Percentiles rank a stretch among this genome's conserved stretches.
Evolutionary conservation across 768 basidiomycete genomes (phyloP).

Genomic region (Austroboletus eburneus): DNA sequence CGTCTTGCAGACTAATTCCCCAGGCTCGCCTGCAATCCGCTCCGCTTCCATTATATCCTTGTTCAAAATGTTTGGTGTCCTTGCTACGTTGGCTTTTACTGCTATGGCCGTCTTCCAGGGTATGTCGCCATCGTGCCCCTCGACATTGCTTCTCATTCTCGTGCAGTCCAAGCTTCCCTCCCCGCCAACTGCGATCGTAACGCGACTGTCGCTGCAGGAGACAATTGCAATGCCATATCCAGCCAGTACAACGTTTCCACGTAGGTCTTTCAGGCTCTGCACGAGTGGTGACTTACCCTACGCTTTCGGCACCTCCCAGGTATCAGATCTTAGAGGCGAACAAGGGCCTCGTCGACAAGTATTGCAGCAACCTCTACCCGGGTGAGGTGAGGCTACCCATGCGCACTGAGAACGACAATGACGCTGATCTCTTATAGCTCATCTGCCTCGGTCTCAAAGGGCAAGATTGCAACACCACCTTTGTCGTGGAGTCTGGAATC

Average conservation of each 20-base stretch:
- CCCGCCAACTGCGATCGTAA: constrained; percentile 52
- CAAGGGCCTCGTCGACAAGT: constrained; percentile 41
- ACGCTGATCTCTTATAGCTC: too few relatives aligned
- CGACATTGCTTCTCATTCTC: not conserved
- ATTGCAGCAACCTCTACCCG: constrained; percentile 52
- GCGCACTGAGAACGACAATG: too few relatives aligned
- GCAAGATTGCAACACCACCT: too few relatives aligned
- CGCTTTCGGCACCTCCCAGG: constrained; percentile 21
- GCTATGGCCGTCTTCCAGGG: constrained; percentile 13
- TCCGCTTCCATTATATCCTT: not conserved
- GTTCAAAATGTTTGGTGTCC: constrained; percentile 17
- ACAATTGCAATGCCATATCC: constrained; percentile 65
- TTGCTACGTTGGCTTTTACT: constrained; percentile 12
- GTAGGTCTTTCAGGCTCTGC: constrained; percentile 34
- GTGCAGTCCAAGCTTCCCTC: constrained; percentile 43
- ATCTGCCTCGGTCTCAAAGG: too few relatives aligned
- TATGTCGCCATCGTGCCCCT: constrained; percentile 3
- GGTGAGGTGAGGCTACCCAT: constrained; percentile 38
- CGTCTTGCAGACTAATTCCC: too few relatives aligned
- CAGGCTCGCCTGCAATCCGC: not conserved
- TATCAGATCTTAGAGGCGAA: constrained; percentile 59
- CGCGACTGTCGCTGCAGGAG: constrained; percentile 54
- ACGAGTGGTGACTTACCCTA: too few relatives aligned
- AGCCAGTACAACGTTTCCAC: constrained; percentile 56
- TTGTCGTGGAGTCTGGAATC: too few relatives aligned